phyloP scores from a whole-genome alignment of 306 rosid genomes.

The Cucurbita pepo region DNA sequence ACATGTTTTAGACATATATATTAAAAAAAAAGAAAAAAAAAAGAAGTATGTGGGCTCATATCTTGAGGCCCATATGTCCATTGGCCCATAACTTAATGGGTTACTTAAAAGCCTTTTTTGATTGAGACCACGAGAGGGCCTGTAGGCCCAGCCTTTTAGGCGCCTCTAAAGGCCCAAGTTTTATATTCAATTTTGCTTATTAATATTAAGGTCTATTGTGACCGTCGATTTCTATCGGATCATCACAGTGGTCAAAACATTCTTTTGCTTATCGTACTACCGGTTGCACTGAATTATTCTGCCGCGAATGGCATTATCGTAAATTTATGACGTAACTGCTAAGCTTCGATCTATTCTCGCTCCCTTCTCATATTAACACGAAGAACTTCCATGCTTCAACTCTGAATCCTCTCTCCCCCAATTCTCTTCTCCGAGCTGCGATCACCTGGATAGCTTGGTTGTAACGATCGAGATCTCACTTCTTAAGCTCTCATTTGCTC shows the following conservation, averaged over 20 bases:
- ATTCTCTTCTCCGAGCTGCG: slow-evolving; percentile 14
- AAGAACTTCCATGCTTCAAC: slow-evolving; percentile 6
- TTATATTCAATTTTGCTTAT: not conserved
- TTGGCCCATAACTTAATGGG: not conserved
- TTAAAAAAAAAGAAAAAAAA: not conserved
- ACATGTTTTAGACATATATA: no score
- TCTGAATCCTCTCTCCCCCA: not conserved
- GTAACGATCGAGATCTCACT: slow-evolving; percentile 19
- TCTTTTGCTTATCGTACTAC: not conserved
- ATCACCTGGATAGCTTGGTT: slow-evolving; percentile 23
- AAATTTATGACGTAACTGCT: slow-evolving; percentile 3
- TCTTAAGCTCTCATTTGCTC: slow-evolving; percentile 21
- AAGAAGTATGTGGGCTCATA: not conserved
- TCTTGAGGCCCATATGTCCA: not conserved
- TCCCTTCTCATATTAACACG: slow-evolving; percentile 5
- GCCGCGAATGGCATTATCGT: slow-evolving; percentile 1
- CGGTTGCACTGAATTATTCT: not conserved
- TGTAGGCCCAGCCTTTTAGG: not conserved
- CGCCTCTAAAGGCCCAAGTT: not conserved
- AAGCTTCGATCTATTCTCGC: slow-evolving; percentile 8
- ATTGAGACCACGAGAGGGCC: not conserved
- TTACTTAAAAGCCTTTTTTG: not conserved
- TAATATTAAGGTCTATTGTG: not conserved
- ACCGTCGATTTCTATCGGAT: not conserved
- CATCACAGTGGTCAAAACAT: not conserved